These are phyloP conservation scores for Fusarium phyllophilum DNA, from an alignment of 2,329 filamentous ascomycete genomes.

Conservation along the genomic window DNA sequence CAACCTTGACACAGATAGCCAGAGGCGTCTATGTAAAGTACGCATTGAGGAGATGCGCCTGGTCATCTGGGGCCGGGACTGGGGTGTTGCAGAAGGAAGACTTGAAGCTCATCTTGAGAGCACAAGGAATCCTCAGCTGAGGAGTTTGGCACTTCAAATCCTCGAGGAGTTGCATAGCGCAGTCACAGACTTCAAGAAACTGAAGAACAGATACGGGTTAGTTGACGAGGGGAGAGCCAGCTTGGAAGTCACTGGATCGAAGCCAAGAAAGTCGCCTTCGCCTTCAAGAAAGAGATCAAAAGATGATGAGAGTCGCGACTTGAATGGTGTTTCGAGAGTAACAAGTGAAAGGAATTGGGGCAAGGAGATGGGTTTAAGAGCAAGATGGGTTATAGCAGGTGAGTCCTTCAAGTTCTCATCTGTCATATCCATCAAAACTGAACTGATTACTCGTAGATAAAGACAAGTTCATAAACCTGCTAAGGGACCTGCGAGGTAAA, in stretches of 20 bases:
- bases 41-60: constrained; percentile 62
- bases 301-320: constrained; percentile 37
- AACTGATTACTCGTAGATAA: constrained; percentile 48
- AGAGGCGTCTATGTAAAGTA: constrained; percentile 58
- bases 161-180: constrained; percentile 55
- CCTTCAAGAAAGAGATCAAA: constrained; percentile 40
- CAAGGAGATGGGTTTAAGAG: constrained; percentile 49
- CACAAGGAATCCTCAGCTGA: constrained; percentile 51
- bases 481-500: constrained; percentile 54
- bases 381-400: constrained; percentile 58
- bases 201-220: constrained; percentile 56
- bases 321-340: constrained; percentile 29
- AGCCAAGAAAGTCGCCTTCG: constrained; percentile 29
- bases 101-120: constrained; percentile 55
- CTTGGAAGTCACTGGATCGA: constrained; percentile 22
- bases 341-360: constrained; percentile 47
- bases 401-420: constrained; percentile 17
- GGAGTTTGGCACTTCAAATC: constrained; percentile 54
- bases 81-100: constrained; percentile 58
- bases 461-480: constrained; percentile 55
- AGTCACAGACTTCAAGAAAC: constrained; percentile 56
- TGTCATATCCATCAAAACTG: not conserved
- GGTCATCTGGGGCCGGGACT: constrained; percentile 59
- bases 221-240: constrained; percentile 43
- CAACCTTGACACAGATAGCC: constrained; percentile 55